Evolutionary conservation across 768 basidiomycete species (phyloP), one percentile per base, ranked within the genome.

Genomic region (Pulveroboletus sp.): DNA sequence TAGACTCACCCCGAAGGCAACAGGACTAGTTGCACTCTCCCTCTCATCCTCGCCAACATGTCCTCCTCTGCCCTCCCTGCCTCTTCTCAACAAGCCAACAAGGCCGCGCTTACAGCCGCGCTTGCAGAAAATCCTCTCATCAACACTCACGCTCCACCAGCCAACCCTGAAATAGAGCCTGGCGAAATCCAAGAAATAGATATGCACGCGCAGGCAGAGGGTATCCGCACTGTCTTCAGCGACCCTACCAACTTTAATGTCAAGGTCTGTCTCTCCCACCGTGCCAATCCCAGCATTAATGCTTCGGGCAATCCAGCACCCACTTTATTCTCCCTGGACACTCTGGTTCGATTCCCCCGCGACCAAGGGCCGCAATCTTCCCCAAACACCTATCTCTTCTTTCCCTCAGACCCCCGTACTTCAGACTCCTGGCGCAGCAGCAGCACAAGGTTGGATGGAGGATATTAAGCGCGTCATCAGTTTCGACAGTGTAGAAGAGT

Each of bases 401-500:
- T 83, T 88, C 56, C 86, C 86, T 8, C 84, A 82, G 66, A 88
- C 86, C 0, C 86, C 90, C 50, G 15, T 80, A 53, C 80, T 82
- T 36, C 80, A 82, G 57, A 90, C 90, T 1, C 87, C 90, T 37
- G 75, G 85, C 50, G 80, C 75, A 11, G 73, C 78, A 43, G 85
- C 87, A 39, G 89, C 88, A 27, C 81, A 82, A 66, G 89, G 89
- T 18, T 99, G 96, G 96, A 96, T 97, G 91, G 95, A 99, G 63
- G 93, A 97, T 62, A 94, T 99, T 64, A 92, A 94, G 63, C 87
- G 89, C 49, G 95, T 99, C 47, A 92, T 97, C 67, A 85, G 80
- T 54, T 96, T 99, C 65, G 89, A 95, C 63, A 90, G 87, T 51
- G 96, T 99, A 17, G 96, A 99, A 72, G 95, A 97, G 70, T 99